phyloP scores from a whole-genome alignment of 805 yeast species.

The Millerozyma miso region DNA sequence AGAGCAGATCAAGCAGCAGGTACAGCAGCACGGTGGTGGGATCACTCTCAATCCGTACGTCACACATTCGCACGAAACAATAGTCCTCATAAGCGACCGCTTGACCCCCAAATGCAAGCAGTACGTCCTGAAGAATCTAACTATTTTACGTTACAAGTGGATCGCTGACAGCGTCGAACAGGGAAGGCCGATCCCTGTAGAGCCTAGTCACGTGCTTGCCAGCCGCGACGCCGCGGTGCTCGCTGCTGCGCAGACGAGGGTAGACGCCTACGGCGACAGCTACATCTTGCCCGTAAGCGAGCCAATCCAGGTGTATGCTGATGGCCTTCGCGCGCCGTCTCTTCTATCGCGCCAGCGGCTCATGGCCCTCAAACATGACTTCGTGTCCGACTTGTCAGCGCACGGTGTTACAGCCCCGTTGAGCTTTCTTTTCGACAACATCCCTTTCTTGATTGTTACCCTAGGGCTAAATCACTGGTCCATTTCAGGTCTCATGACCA shows the following conservation, averaged over 20 bases:
- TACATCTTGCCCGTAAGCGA: constrained; percentile 25
- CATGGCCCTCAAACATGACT: constrained; percentile 4
- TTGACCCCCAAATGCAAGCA: constrained; percentile 22
- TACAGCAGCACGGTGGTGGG: constrained; percentile 50
- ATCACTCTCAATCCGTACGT: constrained; percentile 19
- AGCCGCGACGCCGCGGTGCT: constrained; percentile 28
- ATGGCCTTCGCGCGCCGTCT: constrained; percentile 5
- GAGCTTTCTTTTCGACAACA: constrained; percentile 30
- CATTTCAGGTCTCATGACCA: constrained; percentile 15
- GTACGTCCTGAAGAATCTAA: constrained; percentile 42
- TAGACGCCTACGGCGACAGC: constrained; percentile 66
- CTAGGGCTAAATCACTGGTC: constrained; percentile 1
- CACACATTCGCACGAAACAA: constrained; percentile 3
- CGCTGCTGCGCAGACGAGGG: constrained; percentile 24
- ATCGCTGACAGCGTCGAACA: constrained; percentile 57
- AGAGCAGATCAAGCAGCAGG: constrained; percentile 29
- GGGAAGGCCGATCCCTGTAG: constrained; percentile 45
- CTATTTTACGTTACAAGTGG: constrained; percentile 69
- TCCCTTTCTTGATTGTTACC: constrained; percentile 28
- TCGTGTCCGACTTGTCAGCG: constrained; percentile 10
- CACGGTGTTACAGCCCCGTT: constrained; percentile 14
- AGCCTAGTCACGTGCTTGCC: constrained; percentile 53
- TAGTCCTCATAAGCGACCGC: constrained; percentile 22
- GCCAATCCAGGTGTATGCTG: neutral
- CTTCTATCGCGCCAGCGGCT: constrained; percentile 11